phyloP scores from a whole-genome alignment of 306 rosid species.

The Cucurbita argyrosperma region DNA sequence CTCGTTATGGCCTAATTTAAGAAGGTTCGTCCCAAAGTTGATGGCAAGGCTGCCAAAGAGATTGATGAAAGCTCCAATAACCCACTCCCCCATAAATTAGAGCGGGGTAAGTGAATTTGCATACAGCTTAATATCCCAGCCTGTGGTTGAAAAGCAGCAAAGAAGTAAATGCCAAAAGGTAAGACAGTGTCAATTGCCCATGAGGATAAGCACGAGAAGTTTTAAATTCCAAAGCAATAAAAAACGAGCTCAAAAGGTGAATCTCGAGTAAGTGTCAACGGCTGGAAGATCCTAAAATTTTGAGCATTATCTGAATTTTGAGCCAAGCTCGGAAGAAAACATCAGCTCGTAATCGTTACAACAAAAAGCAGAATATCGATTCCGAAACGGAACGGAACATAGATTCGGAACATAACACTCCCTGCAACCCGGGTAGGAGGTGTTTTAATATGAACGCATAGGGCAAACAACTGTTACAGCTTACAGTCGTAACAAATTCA shows the following conservation, averaged over 20 bases:
- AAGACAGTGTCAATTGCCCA: not conserved
- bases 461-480: not conserved
- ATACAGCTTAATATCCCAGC: slow-evolving; percentile 26
- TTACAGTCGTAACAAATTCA: not conserved
- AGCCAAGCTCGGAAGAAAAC: not conserved
- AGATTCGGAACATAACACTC: not conserved
- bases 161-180: not conserved
- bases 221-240: not conserved
- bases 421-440: not conserved
- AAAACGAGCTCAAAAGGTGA: not conserved
- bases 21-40: slow-evolving; percentile 94
- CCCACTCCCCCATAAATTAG: slow-evolving; percentile 92
- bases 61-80: slow-evolving; percentile 91
- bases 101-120: slow-evolving; percentile 24
- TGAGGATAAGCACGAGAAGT: not conserved
- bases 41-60: slow-evolving; percentile 93
- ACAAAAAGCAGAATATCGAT: not conserved
- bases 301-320: not conserved
- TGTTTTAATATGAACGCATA: not conserved
- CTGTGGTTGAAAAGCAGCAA: not conserved
- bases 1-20: slow-evolving; percentile 94
- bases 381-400: not conserved
- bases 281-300: not conserved
- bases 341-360: not conserved
- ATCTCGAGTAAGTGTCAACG: not conserved